A percentile compares a stretch with the other conserved stretches of the same genome.
Evolutionary conservation across 2,329 filamentous ascomycete species (phyloP).

Genomic region (Fusarium decemcellulare): DNA sequence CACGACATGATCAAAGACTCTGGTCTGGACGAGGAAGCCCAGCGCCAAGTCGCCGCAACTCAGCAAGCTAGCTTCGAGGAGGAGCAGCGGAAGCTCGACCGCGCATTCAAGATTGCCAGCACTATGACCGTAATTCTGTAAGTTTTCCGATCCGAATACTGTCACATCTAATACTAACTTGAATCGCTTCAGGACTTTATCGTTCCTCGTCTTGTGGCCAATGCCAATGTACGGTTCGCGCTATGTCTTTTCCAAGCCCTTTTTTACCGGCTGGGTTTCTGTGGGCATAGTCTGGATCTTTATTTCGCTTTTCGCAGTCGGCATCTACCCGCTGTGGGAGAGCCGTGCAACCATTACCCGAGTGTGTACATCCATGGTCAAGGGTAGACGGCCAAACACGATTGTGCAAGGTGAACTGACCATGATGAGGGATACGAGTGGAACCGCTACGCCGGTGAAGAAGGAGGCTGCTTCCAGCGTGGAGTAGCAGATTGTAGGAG

Average conservation of each 20-base stretch:
- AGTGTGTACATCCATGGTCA: constrained; percentile 21
- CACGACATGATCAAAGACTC: constrained; percentile 76
- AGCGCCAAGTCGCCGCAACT: constrained; percentile 32
- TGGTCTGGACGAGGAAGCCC: constrained; percentile 59
- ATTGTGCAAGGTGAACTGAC: constrained; percentile 24
- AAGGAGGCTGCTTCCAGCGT: not conserved
- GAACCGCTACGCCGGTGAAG: constrained; percentile 26
- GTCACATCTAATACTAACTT: constrained; percentile 14
- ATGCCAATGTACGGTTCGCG: constrained; percentile 89
- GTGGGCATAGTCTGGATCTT: constrained; percentile 82
- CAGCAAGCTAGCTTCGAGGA: constrained; percentile 55
- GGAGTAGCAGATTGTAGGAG: too few species aligned
- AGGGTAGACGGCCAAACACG: constrained; percentile 26
- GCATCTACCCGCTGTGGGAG: constrained; percentile 85
- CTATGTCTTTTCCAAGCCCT: constrained; percentile 73
- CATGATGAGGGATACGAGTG: constrained; percentile 11
- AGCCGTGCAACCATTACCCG: constrained; percentile 70
- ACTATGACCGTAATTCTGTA: constrained; percentile 49
- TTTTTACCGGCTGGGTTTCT: constrained; percentile 81
- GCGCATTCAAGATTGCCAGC: constrained; percentile 63
- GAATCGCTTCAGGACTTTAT: constrained; percentile 64
- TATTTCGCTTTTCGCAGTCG: constrained; percentile 78
- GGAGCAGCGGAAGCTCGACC: constrained; percentile 64
- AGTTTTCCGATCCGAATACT: not conserved
- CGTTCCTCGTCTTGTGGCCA: constrained; percentile 72